A percentile compares a stretch with the other conserved stretches of the same genome.
These are phyloP conservation scores for Bimuria novae-zelandiae DNA, from an alignment of 2,329 filamentous ascomycete genomes.

Conservation along the genomic window DNA sequence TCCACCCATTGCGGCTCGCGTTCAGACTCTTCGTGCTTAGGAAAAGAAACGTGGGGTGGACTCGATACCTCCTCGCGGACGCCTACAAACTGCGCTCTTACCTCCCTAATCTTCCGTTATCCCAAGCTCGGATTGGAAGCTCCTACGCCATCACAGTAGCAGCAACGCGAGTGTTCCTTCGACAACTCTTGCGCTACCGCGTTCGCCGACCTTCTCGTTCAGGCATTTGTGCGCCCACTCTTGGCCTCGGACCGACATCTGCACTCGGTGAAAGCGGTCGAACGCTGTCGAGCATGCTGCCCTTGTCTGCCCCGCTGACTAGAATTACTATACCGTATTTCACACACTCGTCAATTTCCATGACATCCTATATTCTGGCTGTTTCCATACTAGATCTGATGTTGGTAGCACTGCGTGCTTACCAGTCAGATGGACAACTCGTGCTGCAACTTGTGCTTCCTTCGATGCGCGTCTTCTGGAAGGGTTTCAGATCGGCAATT, in stretches of 20 bases:
- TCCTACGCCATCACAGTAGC: not conserved
- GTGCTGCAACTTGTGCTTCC: conserved; percentile 22
- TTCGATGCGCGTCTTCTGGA: conserved; percentile 15
- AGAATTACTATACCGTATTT: not conserved
- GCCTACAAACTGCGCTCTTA: conserved; percentile 10
- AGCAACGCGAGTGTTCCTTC: conserved; percentile 1
- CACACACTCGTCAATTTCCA: not conserved
- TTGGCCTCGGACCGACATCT: not conserved
- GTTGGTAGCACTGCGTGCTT: conserved; percentile 35
- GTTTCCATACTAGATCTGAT: conserved; percentile 21
- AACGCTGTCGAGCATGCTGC: not conserved
- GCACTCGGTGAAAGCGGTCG: not conserved
- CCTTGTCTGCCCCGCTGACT: not conserved
- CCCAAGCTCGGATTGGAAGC: not conserved
- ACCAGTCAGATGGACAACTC: conserved; percentile 34
- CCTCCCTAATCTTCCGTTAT: not conserved
- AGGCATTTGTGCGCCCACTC: not conserved
- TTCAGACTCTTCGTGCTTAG: not conserved
- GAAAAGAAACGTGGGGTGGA: conserved; percentile 3
- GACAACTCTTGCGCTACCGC: not conserved
- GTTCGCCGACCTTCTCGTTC: conserved; percentile 4
- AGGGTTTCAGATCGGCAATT: conserved; percentile 18
- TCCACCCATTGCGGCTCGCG: conserved; percentile 13
- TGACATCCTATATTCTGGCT: not conserved
- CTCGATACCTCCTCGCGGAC: not conserved